Conservation (phyloP, 2,329 filamentous ascomycete genomes). For the Fusarium hainanense region DNA sequence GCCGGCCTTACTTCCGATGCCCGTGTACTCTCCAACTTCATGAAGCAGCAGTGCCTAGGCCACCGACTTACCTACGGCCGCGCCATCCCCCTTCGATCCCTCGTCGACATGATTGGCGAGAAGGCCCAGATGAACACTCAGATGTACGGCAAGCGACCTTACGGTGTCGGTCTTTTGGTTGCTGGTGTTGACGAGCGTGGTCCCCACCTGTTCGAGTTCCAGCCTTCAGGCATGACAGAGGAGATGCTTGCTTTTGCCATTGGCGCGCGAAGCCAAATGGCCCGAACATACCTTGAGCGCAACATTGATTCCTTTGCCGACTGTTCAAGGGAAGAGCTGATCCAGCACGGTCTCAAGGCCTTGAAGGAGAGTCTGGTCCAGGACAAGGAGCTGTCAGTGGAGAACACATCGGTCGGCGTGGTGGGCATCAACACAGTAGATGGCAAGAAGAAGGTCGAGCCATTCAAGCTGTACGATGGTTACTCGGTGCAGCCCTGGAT, state of each 20-base stretch:
- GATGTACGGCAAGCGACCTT: conserved; percentile 94
- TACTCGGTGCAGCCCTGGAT: conserved; percentile 88
- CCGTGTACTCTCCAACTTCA: conserved; percentile 99
- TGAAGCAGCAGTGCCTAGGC: conserved; percentile 98
- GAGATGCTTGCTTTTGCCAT: conserved; percentile 98
- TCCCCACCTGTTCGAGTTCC: conserved; percentile 98
- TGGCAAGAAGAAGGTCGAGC: conserved; percentile 72
- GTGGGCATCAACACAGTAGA: conserved; percentile 70
- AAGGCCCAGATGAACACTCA: conserved; percentile 98
- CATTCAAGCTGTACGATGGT: conserved; percentile 91
- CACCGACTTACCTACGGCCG: conserved; percentile 96
- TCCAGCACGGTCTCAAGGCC: conserved; percentile 89
- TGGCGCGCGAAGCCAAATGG: conserved; percentile 96
- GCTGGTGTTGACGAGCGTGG: conserved; percentile 94
- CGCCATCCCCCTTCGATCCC: conserved; percentile 87
- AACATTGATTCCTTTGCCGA: conserved; percentile 86
- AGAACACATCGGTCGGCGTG: conserved; percentile 93
- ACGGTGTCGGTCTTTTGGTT: conserved; percentile 92
- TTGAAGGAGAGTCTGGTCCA: conserved; percentile 96
- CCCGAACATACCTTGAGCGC: conserved; percentile 93
- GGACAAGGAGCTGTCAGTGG: conserved; percentile 96
- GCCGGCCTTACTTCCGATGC: conserved; percentile 97
- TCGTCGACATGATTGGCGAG: conserved; percentile 92
- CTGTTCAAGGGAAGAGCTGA: conserved; percentile 83
- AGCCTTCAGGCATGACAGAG: conserved; percentile 93